Percentiles rank a stretch among this genome's conserved stretches.
Conservation (phyloP, 352 stramenopile species). For the Pythium brachiatum region DNA sequence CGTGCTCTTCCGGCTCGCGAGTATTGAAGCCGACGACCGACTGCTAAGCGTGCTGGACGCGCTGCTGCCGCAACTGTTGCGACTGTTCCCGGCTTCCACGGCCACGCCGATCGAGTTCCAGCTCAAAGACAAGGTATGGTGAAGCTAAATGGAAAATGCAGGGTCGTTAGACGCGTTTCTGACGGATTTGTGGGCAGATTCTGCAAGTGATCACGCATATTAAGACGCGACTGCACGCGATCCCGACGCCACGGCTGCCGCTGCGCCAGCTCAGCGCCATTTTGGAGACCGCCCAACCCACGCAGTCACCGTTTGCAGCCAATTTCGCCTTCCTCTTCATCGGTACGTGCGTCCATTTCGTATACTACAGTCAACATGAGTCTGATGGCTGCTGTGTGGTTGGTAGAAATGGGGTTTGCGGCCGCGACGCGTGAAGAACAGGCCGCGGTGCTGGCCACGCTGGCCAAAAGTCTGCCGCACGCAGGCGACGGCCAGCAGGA, state of each 20-base stretch:
- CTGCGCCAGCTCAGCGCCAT: constrained; percentile 44
- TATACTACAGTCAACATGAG: neutral
- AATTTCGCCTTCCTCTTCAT: constrained; percentile 80
- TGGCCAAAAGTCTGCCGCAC: constrained; percentile 31
- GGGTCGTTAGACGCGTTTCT: too few species aligned
- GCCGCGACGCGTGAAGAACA: constrained; percentile 44
- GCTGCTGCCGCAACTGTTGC: constrained; percentile 65
- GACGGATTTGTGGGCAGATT: constrained; percentile 35
- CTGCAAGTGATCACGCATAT: constrained; percentile 71
- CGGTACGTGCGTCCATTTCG: constrained; percentile 26
- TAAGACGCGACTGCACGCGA: constrained; percentile 65
- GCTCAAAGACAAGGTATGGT: constrained; percentile 66
- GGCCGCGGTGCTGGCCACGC: constrained; percentile 31
- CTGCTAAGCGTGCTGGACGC: constrained; percentile 58
- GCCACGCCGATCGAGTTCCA: constrained; percentile 34
- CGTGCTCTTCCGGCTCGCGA: constrained; percentile 77
- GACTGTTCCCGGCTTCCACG: constrained; percentile 50
- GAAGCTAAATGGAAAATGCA: neutral
- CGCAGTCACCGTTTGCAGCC: constrained; percentile 45
- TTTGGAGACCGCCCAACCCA: constrained; percentile 18
- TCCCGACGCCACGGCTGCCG: constrained; percentile 46
- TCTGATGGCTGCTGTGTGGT: neutral
- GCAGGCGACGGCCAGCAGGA: constrained; percentile 50
- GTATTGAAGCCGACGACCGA: constrained; percentile 51
- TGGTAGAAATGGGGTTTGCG: constrained; percentile 63